These are phyloP conservation scores for Omphalotus guepiniiformis DNA, from an alignment of 768 basidiomycete species.

Conservation along the genomic window DNA sequence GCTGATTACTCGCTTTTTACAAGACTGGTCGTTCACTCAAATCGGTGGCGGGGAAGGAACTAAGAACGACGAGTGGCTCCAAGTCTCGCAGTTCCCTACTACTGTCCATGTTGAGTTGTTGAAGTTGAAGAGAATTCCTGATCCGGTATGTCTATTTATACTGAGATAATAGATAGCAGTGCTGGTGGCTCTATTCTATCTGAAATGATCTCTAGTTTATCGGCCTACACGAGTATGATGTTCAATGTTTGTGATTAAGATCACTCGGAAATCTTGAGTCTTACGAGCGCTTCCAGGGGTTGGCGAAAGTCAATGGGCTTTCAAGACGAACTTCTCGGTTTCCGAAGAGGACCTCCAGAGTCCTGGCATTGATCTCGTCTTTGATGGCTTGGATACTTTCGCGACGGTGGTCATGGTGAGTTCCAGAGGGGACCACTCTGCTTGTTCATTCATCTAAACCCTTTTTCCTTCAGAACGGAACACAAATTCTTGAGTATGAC, in stretches of 20 bases:
- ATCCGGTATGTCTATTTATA: conserved; percentile 58
- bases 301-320: conserved; percentile 83
- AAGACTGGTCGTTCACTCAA: conserved; percentile 66
- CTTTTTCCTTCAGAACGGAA: conserved; percentile 55
- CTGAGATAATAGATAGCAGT: too few relatives aligned
- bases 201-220: conserved; percentile 45
- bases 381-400: conserved; percentile 92
- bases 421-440: neutral
- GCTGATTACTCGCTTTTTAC: conserved; percentile 17
- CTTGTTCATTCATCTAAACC: neutral
- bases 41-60: conserved; percentile 57
- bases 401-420: conserved; percentile 66
- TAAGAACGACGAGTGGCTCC: conserved; percentile 63
- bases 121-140: conserved; percentile 67
- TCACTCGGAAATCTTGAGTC: neutral
- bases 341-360: conserved; percentile 40
- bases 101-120: conserved; percentile 85
- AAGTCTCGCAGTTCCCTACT: conserved; percentile 68
- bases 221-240: conserved; percentile 82
- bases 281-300: conserved; percentile 54
- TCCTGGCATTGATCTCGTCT: conserved; percentile 67
- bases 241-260: conserved; percentile 64
- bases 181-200: neutral
- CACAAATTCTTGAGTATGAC: conserved; percentile 59
- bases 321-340: conserved; percentile 61